Evolutionary conservation across 352 stramenopile genomes (phyloP).

Genomic region (Peronosclerospora sorghi): DNA sequence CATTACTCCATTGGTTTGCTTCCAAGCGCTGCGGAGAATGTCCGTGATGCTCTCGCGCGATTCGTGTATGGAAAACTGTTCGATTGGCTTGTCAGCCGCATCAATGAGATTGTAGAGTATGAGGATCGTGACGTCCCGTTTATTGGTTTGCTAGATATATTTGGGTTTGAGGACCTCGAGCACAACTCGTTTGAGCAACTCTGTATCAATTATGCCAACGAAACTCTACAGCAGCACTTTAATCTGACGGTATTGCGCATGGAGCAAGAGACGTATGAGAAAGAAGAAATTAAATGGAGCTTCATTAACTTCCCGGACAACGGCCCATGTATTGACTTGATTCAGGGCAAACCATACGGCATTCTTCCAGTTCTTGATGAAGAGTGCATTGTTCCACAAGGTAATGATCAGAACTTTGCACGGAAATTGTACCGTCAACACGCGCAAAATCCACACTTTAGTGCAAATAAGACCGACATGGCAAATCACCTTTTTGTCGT

Average conservation of each 20-base stretch:
- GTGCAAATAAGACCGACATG: conserved; percentile 62
- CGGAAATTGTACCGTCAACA: conserved; percentile 74
- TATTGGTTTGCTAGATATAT: conserved; percentile 81
- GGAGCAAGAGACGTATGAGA: conserved; percentile 83
- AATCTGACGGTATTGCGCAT: conserved; percentile 81
- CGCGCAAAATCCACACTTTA: conserved; percentile 56
- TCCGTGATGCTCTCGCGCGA: conserved; percentile 89
- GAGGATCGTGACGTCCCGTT: conserved; percentile 42
- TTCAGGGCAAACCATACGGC: conserved; percentile 76
- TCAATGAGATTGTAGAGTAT: conserved; percentile 78
- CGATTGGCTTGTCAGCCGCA: conserved; percentile 77
- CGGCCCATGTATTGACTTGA: conserved; percentile 82
- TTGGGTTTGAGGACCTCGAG: conserved; percentile 79
- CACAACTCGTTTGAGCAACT: conserved; percentile 93
- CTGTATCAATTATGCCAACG: conserved; percentile 92
- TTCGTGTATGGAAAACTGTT: conserved; percentile 94
- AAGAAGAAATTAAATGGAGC: conserved; percentile 80
- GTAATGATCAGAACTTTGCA: conserved; percentile 80
- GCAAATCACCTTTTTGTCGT: conserved; percentile 75
- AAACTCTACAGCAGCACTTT: conserved; percentile 90
- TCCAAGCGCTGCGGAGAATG: conserved; percentile 76
- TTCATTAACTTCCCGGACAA: conserved; percentile 89
- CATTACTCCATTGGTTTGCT: conserved; percentile 68
- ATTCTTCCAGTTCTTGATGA: conserved; percentile 83
- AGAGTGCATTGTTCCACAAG: conserved; percentile 83